These are phyloP conservation scores for Peronosclerospora sorghi DNA, from an alignment of 352 stramenopile genomes.

Conservation along the genomic window DNA sequence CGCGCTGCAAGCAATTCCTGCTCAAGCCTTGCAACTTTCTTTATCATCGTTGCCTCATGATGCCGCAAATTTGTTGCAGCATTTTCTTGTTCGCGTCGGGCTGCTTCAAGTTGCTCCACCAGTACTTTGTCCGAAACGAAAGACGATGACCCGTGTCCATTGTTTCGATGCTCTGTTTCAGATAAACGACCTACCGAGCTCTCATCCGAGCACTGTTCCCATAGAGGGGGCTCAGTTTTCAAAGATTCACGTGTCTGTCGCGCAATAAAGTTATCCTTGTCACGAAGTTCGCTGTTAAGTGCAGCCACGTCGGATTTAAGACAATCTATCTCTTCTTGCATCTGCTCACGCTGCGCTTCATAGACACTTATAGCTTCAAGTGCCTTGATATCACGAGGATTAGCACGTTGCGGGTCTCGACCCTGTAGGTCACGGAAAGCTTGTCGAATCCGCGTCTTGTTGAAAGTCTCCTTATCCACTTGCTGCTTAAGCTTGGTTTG, in stretches of 20 bases:
- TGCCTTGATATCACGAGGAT: constrained; percentile 44
- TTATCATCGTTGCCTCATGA: constrained; percentile 60
- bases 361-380: constrained; percentile 65
- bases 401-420: constrained; percentile 44
- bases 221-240: constrained; percentile 17
- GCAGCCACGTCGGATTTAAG: constrained; percentile 48
- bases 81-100: constrained; percentile 60
- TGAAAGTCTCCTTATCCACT: constrained; percentile 57
- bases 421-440: constrained; percentile 60
- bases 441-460: constrained; percentile 40
- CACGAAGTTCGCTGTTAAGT: constrained; percentile 58
- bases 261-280: constrained; percentile 69
- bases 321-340: constrained; percentile 61
- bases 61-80: constrained; percentile 45
- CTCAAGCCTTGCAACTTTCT: constrained; percentile 70
- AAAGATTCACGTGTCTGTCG: constrained; percentile 14
- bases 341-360: constrained; percentile 56
- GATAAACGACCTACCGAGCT: neutral
- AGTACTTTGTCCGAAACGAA: constrained; percentile 56
- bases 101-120: constrained; percentile 60
- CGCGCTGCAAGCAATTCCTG: constrained; percentile 48
- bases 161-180: constrained; percentile 1
- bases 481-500: constrained; percentile 75
- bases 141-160: constrained; percentile 7
- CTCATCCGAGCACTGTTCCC: constrained; percentile 15